Base-by-base conservation (phyloP, 352 stramenopile species). In the Bremia lactucae region DNA sequence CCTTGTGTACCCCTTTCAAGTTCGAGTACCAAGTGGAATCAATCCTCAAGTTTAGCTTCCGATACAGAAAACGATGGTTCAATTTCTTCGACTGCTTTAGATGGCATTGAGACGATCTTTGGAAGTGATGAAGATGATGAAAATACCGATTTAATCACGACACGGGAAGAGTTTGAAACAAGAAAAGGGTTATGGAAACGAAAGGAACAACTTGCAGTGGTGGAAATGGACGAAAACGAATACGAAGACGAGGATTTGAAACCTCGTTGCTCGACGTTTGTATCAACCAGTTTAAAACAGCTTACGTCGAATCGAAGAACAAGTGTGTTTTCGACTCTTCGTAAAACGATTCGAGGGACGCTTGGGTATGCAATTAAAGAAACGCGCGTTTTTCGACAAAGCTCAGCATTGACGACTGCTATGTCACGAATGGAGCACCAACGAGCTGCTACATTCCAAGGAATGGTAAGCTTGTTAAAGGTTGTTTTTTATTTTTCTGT, bases 151-250 rank as follows among this genome's bases (percentile, higher is more conserved):
- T 48, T 51, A 18, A 58, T 61, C 0, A 69, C 83, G 18, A 83
- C 70, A 14, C 31, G 83, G 6, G 72, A 83, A 26, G 68, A 87
- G 15, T 85, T 84, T 52, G 70, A 77, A 18, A 54, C 60, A 23
- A 68, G 70, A 18, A 61, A 43, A 10, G 49, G 50, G 26, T 15
- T 40, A 14, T 31, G 34, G n/a, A 37, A 46, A n/a, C 7, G 14
- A 7, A 10, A 36, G 25, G 13, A 45, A 22, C 15, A 34, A 36
- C 18, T 8, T 44, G 9, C 18, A 31, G 29, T 41, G 18, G 9
- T 37, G n/a, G 19, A 43, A 31, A 24, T 37, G 37, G 35, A 42
- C 4, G 35, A 58, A 20, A 34, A 55, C 2, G 25, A n/a, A 4
- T 28, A 18, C 36, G 44, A 42, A 16, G 29, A 36, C 36, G 4